phyloP scores from a whole-genome alignment of 345 rosid species.

The Salix caprea region DNA sequence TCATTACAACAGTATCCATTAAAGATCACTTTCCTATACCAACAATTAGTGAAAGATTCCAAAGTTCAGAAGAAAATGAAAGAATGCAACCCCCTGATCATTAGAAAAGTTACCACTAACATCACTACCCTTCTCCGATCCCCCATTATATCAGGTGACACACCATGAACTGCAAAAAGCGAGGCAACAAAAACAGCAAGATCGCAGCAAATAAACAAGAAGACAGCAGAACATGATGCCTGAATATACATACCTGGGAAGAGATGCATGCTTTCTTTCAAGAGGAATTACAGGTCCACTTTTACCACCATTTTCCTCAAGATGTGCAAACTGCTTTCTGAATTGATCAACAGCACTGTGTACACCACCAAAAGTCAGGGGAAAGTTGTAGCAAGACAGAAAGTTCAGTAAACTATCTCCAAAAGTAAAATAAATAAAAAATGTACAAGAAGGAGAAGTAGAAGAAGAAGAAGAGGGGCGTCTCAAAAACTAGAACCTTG shows the following conservation, averaged over 20 bases:
- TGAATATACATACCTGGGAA: conserved; percentile 57
- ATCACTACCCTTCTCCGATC: background rate
- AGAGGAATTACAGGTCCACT: conserved; percentile 60
- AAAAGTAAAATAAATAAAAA: background rate
- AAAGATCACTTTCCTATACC: background rate
- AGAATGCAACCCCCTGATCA: background rate
- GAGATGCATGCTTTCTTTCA: conserved; percentile 83
- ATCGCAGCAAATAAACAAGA: background rate
- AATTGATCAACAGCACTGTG: conserved; percentile 90
- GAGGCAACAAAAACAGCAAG: background rate
- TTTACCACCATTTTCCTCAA: conserved; percentile 81
- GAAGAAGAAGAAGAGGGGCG: background rate
- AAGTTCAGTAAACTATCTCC: background rate
- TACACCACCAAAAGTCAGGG: conserved; percentile 13
- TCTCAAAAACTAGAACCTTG: conserved; percentile 48
- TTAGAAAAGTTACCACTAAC: background rate
- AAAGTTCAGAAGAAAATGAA: background rate
- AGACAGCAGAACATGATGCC: background rate
- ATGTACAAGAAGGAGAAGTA: background rate
- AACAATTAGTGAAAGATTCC: background rate
- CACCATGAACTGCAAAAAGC: background rate
- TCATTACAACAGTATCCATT: background rate
- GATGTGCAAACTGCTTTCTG: conserved; percentile 83
- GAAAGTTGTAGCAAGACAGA: conserved; percentile 8
- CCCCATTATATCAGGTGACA: background rate